Evolutionary conservation across 2,329 filamentous ascomycete genomes (phyloP).

Genomic region (Epichloe bromicola): DNA sequence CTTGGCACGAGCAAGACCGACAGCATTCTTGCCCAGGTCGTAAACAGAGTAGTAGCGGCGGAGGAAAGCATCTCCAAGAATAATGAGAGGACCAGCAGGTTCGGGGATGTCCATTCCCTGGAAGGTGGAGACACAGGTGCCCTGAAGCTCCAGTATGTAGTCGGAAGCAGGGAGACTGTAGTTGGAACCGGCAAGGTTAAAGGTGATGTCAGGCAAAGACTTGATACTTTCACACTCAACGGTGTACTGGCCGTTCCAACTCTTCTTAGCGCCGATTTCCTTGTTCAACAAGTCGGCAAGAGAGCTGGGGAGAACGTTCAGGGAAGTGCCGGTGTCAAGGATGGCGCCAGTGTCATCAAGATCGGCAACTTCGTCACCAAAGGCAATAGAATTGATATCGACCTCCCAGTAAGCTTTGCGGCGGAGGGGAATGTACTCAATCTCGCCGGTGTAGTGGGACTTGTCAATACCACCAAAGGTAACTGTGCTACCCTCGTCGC

Average conservation of each 20-base stretch:
- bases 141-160: conserved; percentile 92
- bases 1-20: conserved; percentile 82
- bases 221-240: conserved; percentile 79
- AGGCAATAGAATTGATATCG: conserved; percentile 80
- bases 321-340: conserved; percentile 93
- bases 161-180: conserved; percentile 82
- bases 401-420: conserved; percentile 99
- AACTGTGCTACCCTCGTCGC: conserved; percentile 66
- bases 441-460: conserved; percentile 68
- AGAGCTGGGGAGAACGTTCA: conserved; percentile 85
- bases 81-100: conserved; percentile 81
- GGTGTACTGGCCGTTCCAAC: conserved; percentile 91
- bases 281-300: conserved; percentile 94
- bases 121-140: conserved; percentile 93
- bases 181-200: conserved; percentile 81
- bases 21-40: conserved; percentile 76
- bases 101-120: conserved; percentile 92
- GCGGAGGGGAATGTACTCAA: conserved; percentile 86
- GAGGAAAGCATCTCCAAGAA: conserved; percentile 79
- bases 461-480: conserved; percentile 83
- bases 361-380: conserved; percentile 75
- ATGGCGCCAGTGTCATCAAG: conserved; percentile 93
- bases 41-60: conserved; percentile 93
- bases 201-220: conserved; percentile 78
- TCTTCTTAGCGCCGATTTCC: conserved; percentile 96